Conservation (phyloP, 176 grass and related monocot species). For the Cenchrus americanus region DNA sequence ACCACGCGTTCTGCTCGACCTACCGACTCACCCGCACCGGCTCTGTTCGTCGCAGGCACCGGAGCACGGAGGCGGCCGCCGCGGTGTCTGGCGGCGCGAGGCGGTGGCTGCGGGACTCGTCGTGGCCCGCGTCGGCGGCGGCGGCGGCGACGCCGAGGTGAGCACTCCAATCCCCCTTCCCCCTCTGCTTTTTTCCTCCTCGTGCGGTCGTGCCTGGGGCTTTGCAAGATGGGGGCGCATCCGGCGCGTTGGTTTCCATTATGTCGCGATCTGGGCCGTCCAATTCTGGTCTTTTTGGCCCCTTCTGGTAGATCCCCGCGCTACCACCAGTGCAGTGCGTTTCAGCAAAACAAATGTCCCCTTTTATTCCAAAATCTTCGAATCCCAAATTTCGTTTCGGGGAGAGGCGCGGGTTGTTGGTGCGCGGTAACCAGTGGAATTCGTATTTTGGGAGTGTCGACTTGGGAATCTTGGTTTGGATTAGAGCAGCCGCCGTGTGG, state of each 20-base stretch:
- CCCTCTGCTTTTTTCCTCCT: not conserved
- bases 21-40: not conserved
- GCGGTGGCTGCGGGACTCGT: slow-evolving; percentile 50
- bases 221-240: slow-evolving; percentile 13
- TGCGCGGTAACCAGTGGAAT: slow-evolving; percentile 19
- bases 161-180: not conserved
- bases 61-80: slow-evolving; percentile 4
- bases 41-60: not conserved
- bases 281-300: not conserved
- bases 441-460: slow-evolving; percentile 17
- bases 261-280: not conserved
- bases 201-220: not conserved
- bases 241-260: not conserved
- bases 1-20: not conserved
- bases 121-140: slow-evolving; percentile 28
- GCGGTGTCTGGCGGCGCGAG: slow-evolving; percentile 38
- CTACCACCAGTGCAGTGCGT: not conserved
- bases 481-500: not conserved
- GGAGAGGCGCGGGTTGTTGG: not conserved
- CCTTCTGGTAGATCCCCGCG: not conserved
- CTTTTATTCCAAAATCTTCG: not conserved
- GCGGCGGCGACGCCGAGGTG: slow-evolving; percentile 32
- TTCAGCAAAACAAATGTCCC: not conserved
- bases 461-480: not conserved
- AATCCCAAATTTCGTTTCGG: not conserved